Conservation (phyloP, 2,329 filamentous ascomycete genomes). For the Botryosphaeria agaves region DNA sequence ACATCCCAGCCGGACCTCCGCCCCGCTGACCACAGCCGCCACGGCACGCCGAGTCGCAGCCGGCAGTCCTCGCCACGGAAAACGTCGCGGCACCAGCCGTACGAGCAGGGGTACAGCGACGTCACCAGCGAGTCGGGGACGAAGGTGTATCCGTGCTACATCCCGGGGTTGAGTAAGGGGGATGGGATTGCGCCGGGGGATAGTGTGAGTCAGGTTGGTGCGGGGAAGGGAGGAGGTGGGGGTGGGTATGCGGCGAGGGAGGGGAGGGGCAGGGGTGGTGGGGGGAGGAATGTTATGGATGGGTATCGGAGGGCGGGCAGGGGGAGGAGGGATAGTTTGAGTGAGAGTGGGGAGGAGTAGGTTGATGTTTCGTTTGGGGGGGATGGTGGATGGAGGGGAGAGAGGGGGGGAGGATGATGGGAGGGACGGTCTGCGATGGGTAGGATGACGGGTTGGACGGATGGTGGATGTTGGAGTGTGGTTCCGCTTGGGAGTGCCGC, state of each 20-base stretch:
- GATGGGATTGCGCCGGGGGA: constrained; percentile 14
- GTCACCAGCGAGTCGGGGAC: constrained; percentile 27
- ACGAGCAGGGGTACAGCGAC: constrained; percentile 8
- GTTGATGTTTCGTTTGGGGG: not conserved
- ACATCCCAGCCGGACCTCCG: no score
- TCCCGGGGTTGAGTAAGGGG: constrained; percentile 30
- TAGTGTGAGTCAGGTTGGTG: constrained; percentile 22
- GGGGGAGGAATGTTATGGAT: constrained; percentile 11
- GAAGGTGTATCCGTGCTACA: constrained; percentile 38
- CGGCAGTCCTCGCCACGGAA: constrained; percentile 17
- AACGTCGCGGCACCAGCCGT: constrained; percentile 7
- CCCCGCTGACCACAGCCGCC: no score
- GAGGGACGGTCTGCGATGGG: no score
- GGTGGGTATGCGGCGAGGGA: constrained; percentile 14
- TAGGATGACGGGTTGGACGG: no score
- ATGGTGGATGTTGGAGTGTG: no score
- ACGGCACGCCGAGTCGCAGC: no score
- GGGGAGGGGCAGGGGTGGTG: constrained; percentile 22
- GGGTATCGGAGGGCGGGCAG: constrained; percentile 10
- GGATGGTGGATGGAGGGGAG: no score
- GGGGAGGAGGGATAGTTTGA: constrained; percentile 33
- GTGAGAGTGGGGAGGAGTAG: constrained; percentile 30
- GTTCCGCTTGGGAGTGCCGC: no score
- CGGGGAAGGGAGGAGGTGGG: constrained; percentile 13
- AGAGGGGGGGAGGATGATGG: no score